These are phyloP conservation scores for Dioscorea dumetorum DNA, from an alignment of 106 monocot genomes.

Conservation along the genomic window DNA sequence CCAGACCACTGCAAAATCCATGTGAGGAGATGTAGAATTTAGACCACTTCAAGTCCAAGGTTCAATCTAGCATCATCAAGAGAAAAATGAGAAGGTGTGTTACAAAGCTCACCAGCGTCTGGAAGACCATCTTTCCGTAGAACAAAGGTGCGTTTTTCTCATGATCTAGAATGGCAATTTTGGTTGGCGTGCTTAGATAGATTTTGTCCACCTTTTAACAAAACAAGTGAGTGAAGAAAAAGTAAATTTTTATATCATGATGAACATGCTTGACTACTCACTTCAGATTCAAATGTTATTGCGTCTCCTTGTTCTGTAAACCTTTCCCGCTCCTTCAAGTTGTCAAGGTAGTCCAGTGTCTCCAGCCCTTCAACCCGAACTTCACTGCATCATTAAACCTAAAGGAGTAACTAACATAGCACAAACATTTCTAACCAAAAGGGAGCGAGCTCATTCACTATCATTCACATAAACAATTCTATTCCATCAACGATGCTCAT, in stretches of 20 bases:
- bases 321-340: conserved; percentile 40
- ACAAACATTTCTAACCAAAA: no score
- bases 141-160: conserved; percentile 76
- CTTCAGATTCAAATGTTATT: conserved; percentile 78
- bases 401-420: no score
- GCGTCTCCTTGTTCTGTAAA: conserved; percentile 87
- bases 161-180: conserved; percentile 80
- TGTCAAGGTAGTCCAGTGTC: conserved; percentile 81
- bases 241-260: neutral
- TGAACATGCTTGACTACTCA: conserved; percentile 19
- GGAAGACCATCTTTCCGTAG: conserved; percentile 79
- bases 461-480: no score
- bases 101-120: conserved; percentile 56
- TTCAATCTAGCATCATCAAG: neutral
- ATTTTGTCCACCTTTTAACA: conserved; percentile 33
- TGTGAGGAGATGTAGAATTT: neutral
- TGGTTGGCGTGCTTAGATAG: conserved; percentile 59
- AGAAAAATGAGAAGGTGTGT: neutral
- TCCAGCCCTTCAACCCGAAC: conserved; percentile 82
- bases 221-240: neutral
- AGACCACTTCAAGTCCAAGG: neutral
- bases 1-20: conserved; percentile 50
- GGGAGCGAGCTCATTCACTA: no score
- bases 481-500: no score
- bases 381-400: conserved; percentile 38